Percentiles rank a stretch among this genome's conserved stretches.
Evolutionary conservation across 352 stramenopile species (phyloP).

Genomic region (Globisporangium mamillatum): DNA sequence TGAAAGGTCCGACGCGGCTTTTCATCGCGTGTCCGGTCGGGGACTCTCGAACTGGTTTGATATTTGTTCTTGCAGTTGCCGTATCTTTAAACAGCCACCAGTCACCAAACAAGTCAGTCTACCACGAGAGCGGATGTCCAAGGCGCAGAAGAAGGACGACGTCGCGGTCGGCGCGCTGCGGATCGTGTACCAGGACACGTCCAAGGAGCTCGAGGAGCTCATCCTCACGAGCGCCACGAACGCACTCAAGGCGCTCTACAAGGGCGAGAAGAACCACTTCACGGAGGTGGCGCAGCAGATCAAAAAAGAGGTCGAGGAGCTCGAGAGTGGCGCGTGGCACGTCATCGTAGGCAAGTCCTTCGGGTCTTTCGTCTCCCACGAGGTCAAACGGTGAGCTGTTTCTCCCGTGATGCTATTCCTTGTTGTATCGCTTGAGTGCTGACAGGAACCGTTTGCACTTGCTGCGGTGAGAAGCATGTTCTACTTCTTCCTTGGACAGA

Average conservation of each 20-base stretch:
- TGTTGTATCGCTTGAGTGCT: neutral
- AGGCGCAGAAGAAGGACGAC: constrained; percentile 79
- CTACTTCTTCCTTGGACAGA: constrained; percentile 81
- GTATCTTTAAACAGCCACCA: neutral
- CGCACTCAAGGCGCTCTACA: constrained; percentile 79
- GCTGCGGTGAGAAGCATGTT: constrained; percentile 47
- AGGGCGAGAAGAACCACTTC: constrained; percentile 83
- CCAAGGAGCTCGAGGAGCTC: constrained; percentile 68
- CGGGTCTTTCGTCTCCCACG: constrained; percentile 81
- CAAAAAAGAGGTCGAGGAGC: constrained; percentile 75
- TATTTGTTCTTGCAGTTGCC: neutral
- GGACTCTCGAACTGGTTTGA: neutral
- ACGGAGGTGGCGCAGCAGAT: constrained; percentile 78
- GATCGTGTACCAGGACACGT: constrained; percentile 68
- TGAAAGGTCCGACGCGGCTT: constrained; percentile 4
- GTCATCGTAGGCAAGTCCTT: constrained; percentile 87
- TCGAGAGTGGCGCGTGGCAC: constrained; percentile 68
- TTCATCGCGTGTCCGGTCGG: neutral
- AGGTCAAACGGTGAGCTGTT: constrained; percentile 71
- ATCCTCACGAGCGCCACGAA: constrained; percentile 74
- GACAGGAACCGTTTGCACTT: neutral
- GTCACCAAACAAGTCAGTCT: neutral
- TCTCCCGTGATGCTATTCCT: neutral
- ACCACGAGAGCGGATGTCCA: constrained; percentile 45
- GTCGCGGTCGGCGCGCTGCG: constrained; percentile 59